Percentiles rank a stretch among this genome's conserved stretches.
Conservation (phyloP, 73 alveolate species). For the Tetrahymena borealis region DNA sequence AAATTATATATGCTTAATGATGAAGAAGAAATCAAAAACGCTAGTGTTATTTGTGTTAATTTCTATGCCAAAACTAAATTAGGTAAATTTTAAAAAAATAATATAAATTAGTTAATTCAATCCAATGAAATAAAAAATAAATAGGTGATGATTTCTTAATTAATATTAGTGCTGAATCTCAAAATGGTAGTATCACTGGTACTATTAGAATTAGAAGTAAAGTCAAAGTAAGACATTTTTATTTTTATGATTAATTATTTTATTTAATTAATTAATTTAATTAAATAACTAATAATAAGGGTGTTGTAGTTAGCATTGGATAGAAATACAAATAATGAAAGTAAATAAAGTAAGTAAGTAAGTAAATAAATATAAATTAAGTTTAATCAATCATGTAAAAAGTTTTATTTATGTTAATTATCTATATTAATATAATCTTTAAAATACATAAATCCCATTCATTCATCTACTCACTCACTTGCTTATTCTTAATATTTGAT, state of each 20-base stretch:
- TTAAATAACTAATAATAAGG: background rate
- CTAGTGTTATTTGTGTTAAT: conserved; percentile 9
- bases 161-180: conserved; percentile 31
- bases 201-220: conserved; percentile 39
- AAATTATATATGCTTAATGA: background rate
- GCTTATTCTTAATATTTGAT: no score
- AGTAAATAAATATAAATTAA: no score
- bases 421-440: no score
- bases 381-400: no score
- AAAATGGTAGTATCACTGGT: conserved; percentile 15
- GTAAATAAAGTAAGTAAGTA: background rate
- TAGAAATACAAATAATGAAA: background rate
- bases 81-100: background rate
- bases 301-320: background rate
- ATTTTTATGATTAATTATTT: background rate
- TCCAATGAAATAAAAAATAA: background rate
- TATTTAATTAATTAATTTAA: background rate
- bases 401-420: no score
- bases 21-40: background rate
- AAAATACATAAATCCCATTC: no score
- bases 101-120: background rate
- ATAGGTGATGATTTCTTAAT: conserved; percentile 39
- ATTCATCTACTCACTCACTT: no score
- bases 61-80: conserved; percentile 33
- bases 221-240: conserved; percentile 16